These are phyloP conservation scores for Suillus ampliporus DNA, from an alignment of 768 basidiomycete genomes.

Conservation along the genomic window DNA sequence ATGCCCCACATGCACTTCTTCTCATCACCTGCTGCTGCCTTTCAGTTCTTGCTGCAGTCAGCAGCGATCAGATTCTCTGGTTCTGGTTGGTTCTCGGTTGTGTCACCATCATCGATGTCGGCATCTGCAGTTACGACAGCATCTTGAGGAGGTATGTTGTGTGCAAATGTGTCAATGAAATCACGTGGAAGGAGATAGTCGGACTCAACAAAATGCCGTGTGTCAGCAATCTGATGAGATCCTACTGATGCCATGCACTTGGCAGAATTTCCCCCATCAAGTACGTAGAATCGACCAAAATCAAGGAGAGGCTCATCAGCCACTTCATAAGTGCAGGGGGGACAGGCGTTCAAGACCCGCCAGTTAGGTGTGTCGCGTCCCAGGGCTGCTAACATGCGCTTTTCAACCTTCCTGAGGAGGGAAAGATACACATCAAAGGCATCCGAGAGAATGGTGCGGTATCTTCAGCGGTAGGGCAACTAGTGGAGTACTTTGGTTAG, in stretches of 20 bases:
- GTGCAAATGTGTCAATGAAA: too few species aligned
- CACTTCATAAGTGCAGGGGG: conserved; percentile 43
- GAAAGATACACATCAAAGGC: conserved; percentile 44
- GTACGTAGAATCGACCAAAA: too few species aligned
- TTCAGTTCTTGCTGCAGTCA: conserved; percentile 38
- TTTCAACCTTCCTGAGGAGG: conserved; percentile 27
- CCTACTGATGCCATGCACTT: too few species aligned
- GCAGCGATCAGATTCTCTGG: too few species aligned
- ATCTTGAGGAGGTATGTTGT: too few species aligned
- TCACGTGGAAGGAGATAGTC: too few species aligned
- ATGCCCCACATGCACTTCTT: conserved; percentile 40
- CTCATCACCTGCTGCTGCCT: conserved; percentile 31
- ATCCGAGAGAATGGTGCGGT: conserved; percentile 32
- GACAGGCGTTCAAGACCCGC: conserved; percentile 38
- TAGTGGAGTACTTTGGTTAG: too few species aligned
- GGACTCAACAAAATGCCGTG: too few species aligned
- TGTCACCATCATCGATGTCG: too few species aligned
- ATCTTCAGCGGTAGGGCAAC: conserved; percentile 30
- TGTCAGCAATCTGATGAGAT: too few species aligned
- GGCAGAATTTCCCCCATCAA: too few species aligned
- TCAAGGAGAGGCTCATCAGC: background rate
- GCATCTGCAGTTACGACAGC: too few species aligned
- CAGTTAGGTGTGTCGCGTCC: conserved; percentile 36
- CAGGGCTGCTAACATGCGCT: conserved; percentile 30
- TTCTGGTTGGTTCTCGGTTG: conserved; percentile 1